Base-by-base conservation (phyloP, 2,329 filamentous ascomycete genomes). In the Fusarium sp. region DNA sequence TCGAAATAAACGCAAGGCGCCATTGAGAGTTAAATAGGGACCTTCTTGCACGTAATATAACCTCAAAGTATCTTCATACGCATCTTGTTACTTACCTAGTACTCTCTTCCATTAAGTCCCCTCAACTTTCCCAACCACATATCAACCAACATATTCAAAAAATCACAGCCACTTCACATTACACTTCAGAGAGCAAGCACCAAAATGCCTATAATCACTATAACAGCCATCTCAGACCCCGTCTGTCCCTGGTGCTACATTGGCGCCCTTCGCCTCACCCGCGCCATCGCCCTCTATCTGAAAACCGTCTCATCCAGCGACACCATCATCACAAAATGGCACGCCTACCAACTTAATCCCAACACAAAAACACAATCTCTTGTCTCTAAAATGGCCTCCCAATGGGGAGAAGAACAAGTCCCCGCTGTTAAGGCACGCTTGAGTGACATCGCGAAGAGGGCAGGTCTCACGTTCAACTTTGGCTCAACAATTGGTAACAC, bases 201-300 rank as follows among this genome's bases (percentile, higher is more conserved):
- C 54, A 77, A 44, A 44, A 94, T 94, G 92, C 88, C 90, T 21
- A 88, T 89, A 73, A 92, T 94, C 82, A 87, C 89, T 65, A 92
- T 97, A 79, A 88, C 91, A 62, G 88, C 94, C 76, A 89, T 94
- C 61, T 93, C 88, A n/a, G 94, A 97, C 81, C 92, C 89, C 4
- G 87, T 96, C 72, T 97, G 93, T 77, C 92, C 93, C 6, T 86
- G 84, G 86, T 92, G 94, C 84, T 96, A 94, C 78, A 84, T 97
- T 17, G 94, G 93, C 79, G 92, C 93, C 76, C 89, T 89, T 67
- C 89, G 92, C 38, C 87, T 97, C 39, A 88, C 91, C 51, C 87
- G 86, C 65, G 93, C 91, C 65, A 95, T 97, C 64, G 77, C 83
- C 10, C 78, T 87, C 31, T 93, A 92, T 82, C 86, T 88, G 74